Percentiles rank a stretch among this genome's conserved stretches.
Conservation (phyloP, 106 monocot species). For the Gastrodia elata region DNA sequence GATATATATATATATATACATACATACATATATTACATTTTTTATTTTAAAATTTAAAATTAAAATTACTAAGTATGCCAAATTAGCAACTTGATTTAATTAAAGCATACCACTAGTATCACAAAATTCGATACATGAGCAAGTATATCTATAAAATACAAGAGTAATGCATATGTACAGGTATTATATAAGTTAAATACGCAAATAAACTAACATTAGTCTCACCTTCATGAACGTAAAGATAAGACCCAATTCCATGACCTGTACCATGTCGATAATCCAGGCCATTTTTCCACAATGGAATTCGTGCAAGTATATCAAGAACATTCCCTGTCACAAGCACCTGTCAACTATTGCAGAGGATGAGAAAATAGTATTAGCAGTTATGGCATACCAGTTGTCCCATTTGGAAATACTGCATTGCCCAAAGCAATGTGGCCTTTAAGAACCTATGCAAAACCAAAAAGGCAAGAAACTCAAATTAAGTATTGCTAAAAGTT, state of each 20-base stretch:
- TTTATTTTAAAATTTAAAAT: too few species aligned
- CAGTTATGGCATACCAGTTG: constrained; percentile 50
- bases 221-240: constrained; percentile 96
- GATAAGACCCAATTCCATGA: constrained; percentile 89
- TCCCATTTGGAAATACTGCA: constrained; percentile 89
- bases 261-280: constrained; percentile 98
- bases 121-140: too few species aligned
- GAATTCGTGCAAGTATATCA: constrained; percentile 88
- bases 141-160: too few species aligned
- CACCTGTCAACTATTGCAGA: neutral
- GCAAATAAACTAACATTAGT: constrained; percentile 2
- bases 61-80: too few species aligned
- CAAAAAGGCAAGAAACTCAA: too few species aligned
- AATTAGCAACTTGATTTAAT: too few species aligned
- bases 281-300: constrained; percentile 89
- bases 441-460: constrained; percentile 66
- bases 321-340: constrained; percentile 61
- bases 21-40: too few species aligned
- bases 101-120: too few species aligned
- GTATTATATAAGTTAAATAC: too few species aligned
- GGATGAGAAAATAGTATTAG: neutral
- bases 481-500: neutral
- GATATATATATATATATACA: too few species aligned
- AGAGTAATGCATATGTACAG: too few species aligned
- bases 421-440: constrained; percentile 90